Evolutionary conservation across 2,329 filamentous ascomycete species (phyloP).

Genomic region (Diaporthe ilicicola): DNA sequence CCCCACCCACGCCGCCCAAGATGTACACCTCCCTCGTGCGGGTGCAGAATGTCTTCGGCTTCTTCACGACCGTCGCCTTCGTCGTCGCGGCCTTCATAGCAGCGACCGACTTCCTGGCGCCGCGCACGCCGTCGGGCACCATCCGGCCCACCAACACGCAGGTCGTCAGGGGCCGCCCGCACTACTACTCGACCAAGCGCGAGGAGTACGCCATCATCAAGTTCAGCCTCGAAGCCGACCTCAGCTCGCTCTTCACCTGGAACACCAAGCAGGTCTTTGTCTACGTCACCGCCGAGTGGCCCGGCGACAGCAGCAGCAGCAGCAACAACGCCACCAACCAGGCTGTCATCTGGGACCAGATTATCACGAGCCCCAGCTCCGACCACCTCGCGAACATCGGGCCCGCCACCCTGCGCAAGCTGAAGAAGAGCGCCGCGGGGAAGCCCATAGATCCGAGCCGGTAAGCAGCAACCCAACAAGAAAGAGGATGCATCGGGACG

Average conservation of each 20-base stretch:
- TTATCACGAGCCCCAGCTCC: conserved; percentile 80
- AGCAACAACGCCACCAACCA: conserved; percentile 62
- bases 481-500: neutral
- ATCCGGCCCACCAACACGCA: conserved; percentile 80
- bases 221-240: conserved; percentile 92
- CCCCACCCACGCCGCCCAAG: conserved; percentile 42
- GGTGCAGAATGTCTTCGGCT: conserved; percentile 92
- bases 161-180: conserved; percentile 92
- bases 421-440: conserved; percentile 65
- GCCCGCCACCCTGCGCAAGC: conserved; percentile 68
- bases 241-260: conserved; percentile 95
- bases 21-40: conserved; percentile 93
- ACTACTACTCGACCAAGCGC: conserved; percentile 92
- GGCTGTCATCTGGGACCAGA: conserved; percentile 94
- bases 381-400: conserved; percentile 69
- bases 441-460: conserved; percentile 68
- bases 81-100: conserved; percentile 82
- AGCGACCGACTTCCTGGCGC: conserved; percentile 75
- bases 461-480: conserved; percentile 46
- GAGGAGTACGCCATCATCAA: conserved; percentile 96
- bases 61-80: conserved; percentile 95
- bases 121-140: conserved; percentile 70
- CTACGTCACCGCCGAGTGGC: conserved; percentile 87
- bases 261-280: conserved; percentile 99
- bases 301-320: conserved; percentile 44